Conservation (phyloP, 352 stramenopile species). For the Phytophthora macrochlamydospora region DNA sequence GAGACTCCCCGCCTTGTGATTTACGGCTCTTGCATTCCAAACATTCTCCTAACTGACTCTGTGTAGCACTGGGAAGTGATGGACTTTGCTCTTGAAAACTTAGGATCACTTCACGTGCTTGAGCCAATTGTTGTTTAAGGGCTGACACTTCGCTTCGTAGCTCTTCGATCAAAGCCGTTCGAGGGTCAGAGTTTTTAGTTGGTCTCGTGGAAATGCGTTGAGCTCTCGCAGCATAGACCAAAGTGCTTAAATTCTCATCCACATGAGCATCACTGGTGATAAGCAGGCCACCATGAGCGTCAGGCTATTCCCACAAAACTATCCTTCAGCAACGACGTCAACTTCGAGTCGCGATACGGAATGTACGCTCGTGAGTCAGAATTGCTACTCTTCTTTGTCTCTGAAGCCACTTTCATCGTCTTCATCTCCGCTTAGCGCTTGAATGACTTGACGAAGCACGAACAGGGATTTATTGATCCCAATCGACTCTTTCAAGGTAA, state of each 20-base stretch:
- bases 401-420: constrained; percentile 3
- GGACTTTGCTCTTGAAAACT: constrained; percentile 28
- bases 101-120: constrained; percentile 49
- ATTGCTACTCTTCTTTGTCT: constrained; percentile 11
- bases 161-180: constrained; percentile 53
- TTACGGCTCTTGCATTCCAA: background rate
- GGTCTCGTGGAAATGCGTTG: constrained; percentile 63
- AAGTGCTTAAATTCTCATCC: constrained; percentile 71
- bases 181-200: constrained; percentile 55
- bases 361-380: constrained; percentile 31
- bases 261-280: constrained; percentile 56
- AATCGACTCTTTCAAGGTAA: constrained; percentile 40
- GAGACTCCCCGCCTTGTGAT: too few species aligned
- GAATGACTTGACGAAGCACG: constrained; percentile 83
- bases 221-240: constrained; percentile 63
- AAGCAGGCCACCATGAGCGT: constrained; percentile 76
- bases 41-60: background rate
- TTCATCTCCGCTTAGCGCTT: constrained; percentile 66
- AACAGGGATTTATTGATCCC: constrained; percentile 67
- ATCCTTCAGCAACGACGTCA: constrained; percentile 67
- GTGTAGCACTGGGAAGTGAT: background rate
- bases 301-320: constrained; percentile 64
- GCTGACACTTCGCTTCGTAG: constrained; percentile 31
- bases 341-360: constrained; percentile 69
- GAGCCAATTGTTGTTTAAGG: constrained; percentile 26